Base-by-base conservation (phyloP, 208 protist species). In the Kentomonas sorsogonicus region DNA sequence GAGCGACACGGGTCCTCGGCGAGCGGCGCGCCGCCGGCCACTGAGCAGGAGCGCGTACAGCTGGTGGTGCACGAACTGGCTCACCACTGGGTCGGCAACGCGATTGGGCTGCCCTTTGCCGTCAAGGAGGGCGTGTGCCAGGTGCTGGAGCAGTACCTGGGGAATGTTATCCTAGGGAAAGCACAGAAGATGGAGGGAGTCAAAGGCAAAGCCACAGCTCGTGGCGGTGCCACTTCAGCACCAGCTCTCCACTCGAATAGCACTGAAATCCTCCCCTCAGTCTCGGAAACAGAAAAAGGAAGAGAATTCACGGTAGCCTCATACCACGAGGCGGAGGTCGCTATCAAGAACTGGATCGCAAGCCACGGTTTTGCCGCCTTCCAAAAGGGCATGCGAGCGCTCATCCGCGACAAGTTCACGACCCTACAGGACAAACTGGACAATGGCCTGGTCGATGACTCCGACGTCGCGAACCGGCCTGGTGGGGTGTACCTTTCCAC, bases 91-190 rank as follows among this genome's bases (percentile, higher is more conserved):
- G 41, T 89, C 3, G 89, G 89, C 25, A 94, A 96, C 68, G 45
- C 78, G 9, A 53, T 96, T 18, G 89, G 86, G 0, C 66, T 96
- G 39, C 69, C 81, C 13, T 94, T 96, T 50, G 60, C 76, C 1
- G 63, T 93, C 27, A 96, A 96, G 63, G 89, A 96, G 56, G 89
- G 89, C 16, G 63, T 96, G 7, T 91, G 84, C 40, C 72, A 81
- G 63, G 66, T 91, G n/a, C 60, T 92, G 9, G 83, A 96, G 66
- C 65, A 87, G 59, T 73, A 47, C 34, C 13, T 91, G 53, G 80
- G 66, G 0, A 82, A 89, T 48, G 18, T 56, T 43, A 57, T 88
- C 36, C 53, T 86, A 0, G 73, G 79, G 7, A 74, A 66, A 45
- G 64, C 71, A 9, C 69, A 11, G 26, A n/a, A 11, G 31, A 47